These are phyloP conservation scores for Artomyces pyxidatus DNA, from an alignment of 768 basidiomycete genomes.

Conservation along the genomic window DNA sequence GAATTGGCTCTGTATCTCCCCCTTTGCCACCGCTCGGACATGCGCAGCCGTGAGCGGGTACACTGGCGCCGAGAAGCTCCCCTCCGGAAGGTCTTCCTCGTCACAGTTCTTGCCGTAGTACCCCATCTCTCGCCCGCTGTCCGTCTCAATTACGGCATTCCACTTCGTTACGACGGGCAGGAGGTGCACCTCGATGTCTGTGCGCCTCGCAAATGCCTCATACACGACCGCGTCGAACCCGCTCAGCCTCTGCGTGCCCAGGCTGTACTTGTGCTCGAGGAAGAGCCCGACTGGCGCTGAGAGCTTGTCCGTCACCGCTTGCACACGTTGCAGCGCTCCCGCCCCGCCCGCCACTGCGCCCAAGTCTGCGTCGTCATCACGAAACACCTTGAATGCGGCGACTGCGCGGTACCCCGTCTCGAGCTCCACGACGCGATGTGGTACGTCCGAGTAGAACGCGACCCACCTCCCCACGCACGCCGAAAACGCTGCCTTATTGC, in stretches of 20 bases:
- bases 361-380: not conserved
- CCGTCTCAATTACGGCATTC: not conserved
- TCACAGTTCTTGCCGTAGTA: too few species aligned
- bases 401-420: constrained; percentile 19
- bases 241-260: constrained; percentile 18
- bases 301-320: constrained; percentile 8
- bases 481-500: not conserved
- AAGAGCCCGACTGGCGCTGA: constrained; percentile 20
- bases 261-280: constrained; percentile 21
- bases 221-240: constrained; percentile 20
- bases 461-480: constrained; percentile 17
- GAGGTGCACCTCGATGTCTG: constrained; percentile 13
- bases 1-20: too few species aligned
- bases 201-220: constrained; percentile 4
- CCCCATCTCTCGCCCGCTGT: not conserved
- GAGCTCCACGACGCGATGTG: constrained; percentile 16
- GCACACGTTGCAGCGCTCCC: not conserved
- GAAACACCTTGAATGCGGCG: constrained; percentile 25
- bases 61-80: constrained; percentile 5
- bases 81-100: too few species aligned
- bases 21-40: constrained; percentile 11
- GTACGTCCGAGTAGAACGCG: constrained; percentile 27
- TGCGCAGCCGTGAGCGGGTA: constrained; percentile 19
- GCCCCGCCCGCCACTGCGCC: not conserved
- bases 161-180: constrained; percentile 16